Evolutionary conservation across 768 basidiomycete species (phyloP).

Genomic region (Naganishia randhawae): DNA sequence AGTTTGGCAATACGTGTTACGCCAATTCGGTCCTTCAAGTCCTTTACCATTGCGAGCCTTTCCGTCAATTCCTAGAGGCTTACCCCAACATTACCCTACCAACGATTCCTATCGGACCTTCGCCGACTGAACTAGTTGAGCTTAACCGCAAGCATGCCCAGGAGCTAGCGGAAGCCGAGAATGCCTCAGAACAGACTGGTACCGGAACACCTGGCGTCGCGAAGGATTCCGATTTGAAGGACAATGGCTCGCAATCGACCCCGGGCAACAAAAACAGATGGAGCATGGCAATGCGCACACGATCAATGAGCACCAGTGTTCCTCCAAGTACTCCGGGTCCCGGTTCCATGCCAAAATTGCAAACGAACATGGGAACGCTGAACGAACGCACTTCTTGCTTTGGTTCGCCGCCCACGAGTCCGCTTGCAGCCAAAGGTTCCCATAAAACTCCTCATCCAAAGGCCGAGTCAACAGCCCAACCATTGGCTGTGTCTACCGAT

Average conservation of each 20-base stretch:
- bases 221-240: conserved; percentile 4
- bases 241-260: not conserved
- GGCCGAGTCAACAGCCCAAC: conserved; percentile 33
- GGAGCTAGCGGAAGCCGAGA: conserved; percentile 11
- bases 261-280: conserved; percentile 5
- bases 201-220: not conserved
- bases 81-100: conserved; percentile 57
- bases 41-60: conserved; percentile 89
- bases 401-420: conserved; percentile 17
- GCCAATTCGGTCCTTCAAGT: conserved; percentile 98
- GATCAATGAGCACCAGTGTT: conserved; percentile 14
- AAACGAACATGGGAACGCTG: conserved; percentile 14
- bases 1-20: conserved; percentile 95
- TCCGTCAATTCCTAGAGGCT: conserved; percentile 74
- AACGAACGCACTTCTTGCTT: not conserved
- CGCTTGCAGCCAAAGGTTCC: not conserved
- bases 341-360: conserved; percentile 11
- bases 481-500: conserved; percentile 39
- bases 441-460: not conserved
- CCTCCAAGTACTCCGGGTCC: not conserved
- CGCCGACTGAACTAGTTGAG: conserved; percentile 32
- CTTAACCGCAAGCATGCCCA: conserved; percentile 11
- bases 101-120: conserved; percentile 54
- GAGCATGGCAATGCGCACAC: conserved; percentile 15
- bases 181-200: not conserved